These are phyloP conservation scores for Polyplosphaeria fusca DNA, from an alignment of 495 filamentous ascomycete species.

Conservation along the genomic window DNA sequence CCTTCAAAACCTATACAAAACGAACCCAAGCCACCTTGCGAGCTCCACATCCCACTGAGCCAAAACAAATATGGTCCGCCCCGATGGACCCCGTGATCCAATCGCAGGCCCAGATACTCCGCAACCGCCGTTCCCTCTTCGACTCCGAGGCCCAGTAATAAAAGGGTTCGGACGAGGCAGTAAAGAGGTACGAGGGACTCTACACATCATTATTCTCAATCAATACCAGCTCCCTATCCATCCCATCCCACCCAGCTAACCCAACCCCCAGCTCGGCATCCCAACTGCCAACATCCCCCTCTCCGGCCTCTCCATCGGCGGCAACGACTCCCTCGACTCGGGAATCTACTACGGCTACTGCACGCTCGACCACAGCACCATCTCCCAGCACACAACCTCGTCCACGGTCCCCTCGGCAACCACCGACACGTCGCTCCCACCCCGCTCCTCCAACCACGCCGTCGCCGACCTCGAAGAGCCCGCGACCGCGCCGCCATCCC, in stretches of 20 bases:
- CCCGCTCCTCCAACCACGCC: constrained; percentile 16
- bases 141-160: constrained; percentile 77
- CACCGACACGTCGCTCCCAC: constrained; percentile 5
- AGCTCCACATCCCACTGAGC: background rate
- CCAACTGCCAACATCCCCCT: constrained; percentile 96
- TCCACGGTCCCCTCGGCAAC: constrained; percentile 10
- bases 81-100: constrained; percentile 26
- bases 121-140: constrained; percentile 72
- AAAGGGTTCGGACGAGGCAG: constrained; percentile 91
- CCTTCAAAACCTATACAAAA: no score
- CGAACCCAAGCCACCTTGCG: background rate
- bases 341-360: constrained; percentile 95
- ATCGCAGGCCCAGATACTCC: constrained; percentile 68
- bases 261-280: constrained; percentile 67
- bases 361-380: constrained; percentile 47
- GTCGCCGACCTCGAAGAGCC: constrained; percentile 20
- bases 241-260: background rate
- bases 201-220: background rate
- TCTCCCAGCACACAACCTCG: constrained; percentile 6
- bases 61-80: constrained; percentile 9
- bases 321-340: constrained; percentile 64
- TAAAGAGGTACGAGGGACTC: constrained; percentile 63
- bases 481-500: constrained; percentile 5
- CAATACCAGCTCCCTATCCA: constrained; percentile 1
- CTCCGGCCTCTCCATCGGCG: constrained; percentile 62